Conservation (phyloP, 2,329 filamentous ascomycete species). For the Aspergillus quadricinctus region DNA sequence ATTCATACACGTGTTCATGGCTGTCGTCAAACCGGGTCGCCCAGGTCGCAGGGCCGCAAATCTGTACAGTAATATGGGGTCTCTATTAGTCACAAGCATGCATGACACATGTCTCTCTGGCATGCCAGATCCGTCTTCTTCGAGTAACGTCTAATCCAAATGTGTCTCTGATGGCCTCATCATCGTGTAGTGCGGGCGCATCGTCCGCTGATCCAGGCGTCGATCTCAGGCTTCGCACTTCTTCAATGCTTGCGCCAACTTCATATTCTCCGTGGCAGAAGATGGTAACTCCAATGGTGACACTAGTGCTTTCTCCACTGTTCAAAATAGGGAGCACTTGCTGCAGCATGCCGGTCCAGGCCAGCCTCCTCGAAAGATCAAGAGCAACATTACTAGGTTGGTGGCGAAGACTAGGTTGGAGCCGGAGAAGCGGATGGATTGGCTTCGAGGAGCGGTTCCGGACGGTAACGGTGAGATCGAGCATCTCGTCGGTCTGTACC, state of each 20-base stretch:
- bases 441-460: constrained; percentile 66
- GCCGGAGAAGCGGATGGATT: constrained; percentile 67
- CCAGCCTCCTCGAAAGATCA: constrained; percentile 75
- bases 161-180: constrained; percentile 32
- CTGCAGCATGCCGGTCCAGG: constrained; percentile 82
- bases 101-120: constrained; percentile 43
- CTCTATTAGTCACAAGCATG: constrained; percentile 30
- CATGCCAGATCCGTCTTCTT: constrained; percentile 42
- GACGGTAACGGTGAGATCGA: constrained; percentile 66
- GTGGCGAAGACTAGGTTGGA: constrained; percentile 72
- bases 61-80: neutral
- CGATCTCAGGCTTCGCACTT: constrained; percentile 55
- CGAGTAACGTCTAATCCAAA: constrained; percentile 37
- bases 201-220: constrained; percentile 7
- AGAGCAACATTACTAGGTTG: constrained; percentile 68
- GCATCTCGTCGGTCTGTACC: constrained; percentile 58
- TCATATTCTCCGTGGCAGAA: constrained; percentile 81
- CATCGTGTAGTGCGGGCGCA: constrained; percentile 19
- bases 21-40: constrained; percentile 1
- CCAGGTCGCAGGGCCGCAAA: neutral
- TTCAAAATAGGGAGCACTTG: constrained; percentile 62
- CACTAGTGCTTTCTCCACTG: constrained; percentile 55
- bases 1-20: neutral
- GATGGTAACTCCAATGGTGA: constrained; percentile 66
- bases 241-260: constrained; percentile 74